A percentile compares a stretch with the other conserved stretches of the same genome.
Conservation (phyloP, 441 rosid genomes). For the Euphorbia schlechtendalii region DNA sequence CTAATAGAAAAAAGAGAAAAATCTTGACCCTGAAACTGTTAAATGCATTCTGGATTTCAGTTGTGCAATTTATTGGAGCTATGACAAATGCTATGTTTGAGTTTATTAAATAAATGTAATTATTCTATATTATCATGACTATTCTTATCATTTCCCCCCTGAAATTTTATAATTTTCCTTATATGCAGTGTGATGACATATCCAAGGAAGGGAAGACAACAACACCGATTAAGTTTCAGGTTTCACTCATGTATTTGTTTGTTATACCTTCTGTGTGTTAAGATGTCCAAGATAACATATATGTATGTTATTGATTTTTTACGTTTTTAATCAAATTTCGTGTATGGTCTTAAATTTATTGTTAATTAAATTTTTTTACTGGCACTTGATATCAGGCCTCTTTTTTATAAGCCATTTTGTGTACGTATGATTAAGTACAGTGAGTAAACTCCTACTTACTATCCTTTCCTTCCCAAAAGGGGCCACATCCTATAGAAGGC, state of each 20-base stretch:
- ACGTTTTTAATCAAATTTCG: neutral
- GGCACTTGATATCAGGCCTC: neutral
- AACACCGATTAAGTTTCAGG: constrained; percentile 59
- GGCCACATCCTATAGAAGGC: too few relatives aligned
- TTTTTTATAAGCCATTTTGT: too few relatives aligned
- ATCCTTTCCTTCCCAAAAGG: too few relatives aligned
- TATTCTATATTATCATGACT: neutral
- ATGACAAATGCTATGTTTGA: neutral
- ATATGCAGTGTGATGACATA: constrained; percentile 58
- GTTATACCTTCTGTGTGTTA: neutral
- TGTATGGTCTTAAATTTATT: neutral
- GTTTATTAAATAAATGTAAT: neutral
- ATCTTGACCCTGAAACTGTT: neutral
- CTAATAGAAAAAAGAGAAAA: neutral
- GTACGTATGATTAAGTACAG: too few relatives aligned
- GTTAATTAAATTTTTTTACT: neutral
- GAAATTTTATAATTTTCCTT: constrained; percentile 8
- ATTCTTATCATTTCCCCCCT: neutral
- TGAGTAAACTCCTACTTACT: too few relatives aligned
- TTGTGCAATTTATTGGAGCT: neutral
- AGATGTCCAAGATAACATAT: neutral
- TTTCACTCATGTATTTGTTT: constrained; percentile 16
- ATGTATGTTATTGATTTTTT: neutral
- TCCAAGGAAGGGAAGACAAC: constrained; percentile 43
- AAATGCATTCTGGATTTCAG: neutral